Evolutionary conservation across 2,329 filamentous ascomycete species (phyloP).

Genomic region (Bipolaris gigantea): DNA sequence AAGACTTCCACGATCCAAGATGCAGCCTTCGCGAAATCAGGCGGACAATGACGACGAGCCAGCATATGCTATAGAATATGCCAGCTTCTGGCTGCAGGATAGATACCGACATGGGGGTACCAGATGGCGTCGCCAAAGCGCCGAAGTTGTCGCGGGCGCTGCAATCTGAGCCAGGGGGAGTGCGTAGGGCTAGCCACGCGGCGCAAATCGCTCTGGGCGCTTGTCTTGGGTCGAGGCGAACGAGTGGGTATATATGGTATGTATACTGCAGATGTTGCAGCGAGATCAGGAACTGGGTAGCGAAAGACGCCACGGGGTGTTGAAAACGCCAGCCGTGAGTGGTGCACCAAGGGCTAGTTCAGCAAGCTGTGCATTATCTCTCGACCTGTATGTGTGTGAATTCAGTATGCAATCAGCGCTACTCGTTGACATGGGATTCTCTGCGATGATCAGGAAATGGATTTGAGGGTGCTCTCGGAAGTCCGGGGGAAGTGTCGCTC

Average conservation of each 20-base stretch:
- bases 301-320: slow-evolving; percentile 1
- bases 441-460: not conserved
- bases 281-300: slow-evolving; percentile 10
- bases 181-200: not conserved
- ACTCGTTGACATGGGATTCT: slow-evolving; percentile 5
- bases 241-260: not conserved
- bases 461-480: slow-evolving; percentile 8
- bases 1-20: slow-evolving; percentile 35
- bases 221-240: slow-evolving; percentile 2
- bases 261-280: not conserved
- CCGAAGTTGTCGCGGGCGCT: slow-evolving; percentile 8
- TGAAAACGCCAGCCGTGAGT: slow-evolving; percentile 3
- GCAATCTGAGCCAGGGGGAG: not conserved
- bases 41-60: slow-evolving; percentile 37
- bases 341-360: slow-evolving; percentile 5
- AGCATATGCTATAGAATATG: slow-evolving; percentile 40
- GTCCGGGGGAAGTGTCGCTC: slow-evolving; percentile 6
- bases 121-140: slow-evolving; percentile 2
- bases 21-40: slow-evolving; percentile 36
- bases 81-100: slow-evolving; percentile 39
- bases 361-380: slow-evolving; percentile 2
- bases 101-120: slow-evolving; percentile 20
- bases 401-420: slow-evolving; percentile 8
- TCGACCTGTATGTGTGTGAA: not conserved
- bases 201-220: slow-evolving; percentile 1